Evolutionary conservation across 2,329 filamentous ascomycete genomes (phyloP).

Genomic region (Tolypocladium amazonense): DNA sequence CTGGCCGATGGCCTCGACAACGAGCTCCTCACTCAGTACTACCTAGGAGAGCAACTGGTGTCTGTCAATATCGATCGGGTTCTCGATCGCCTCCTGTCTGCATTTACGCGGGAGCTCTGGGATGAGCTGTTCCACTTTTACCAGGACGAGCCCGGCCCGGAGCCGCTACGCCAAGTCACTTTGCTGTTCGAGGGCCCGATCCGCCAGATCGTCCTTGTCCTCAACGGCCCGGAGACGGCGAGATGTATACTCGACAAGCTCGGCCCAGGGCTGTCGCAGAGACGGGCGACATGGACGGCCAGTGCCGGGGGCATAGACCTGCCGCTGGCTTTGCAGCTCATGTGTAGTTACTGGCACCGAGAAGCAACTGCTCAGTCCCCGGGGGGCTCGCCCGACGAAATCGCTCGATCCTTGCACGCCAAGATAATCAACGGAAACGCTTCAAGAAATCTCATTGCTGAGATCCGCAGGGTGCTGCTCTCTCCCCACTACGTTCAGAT

Average conservation of each 20-base stretch:
- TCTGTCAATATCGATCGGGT: slow-evolving; percentile 24
- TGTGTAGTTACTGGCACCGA: slow-evolving; percentile 24
- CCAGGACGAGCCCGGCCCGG: slow-evolving; percentile 12
- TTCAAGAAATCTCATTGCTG: slow-evolving; percentile 15
- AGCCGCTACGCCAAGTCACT: slow-evolving; percentile 18
- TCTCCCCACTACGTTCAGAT: slow-evolving; percentile 25
- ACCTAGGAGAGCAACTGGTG: slow-evolving; percentile 20
- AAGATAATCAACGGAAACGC: slow-evolving; percentile 18
- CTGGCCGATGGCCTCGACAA: slow-evolving; percentile 23
- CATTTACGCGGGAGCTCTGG: slow-evolving; percentile 22
- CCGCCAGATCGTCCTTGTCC: slow-evolving; percentile 24
- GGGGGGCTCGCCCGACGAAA: slow-evolving; percentile 21
- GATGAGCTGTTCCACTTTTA: slow-evolving; percentile 25
- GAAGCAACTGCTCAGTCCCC: slow-evolving; percentile 22
- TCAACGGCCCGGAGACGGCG: slow-evolving; percentile 24
- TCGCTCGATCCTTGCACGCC: slow-evolving; percentile 18
- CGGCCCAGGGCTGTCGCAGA: slow-evolving; percentile 21
- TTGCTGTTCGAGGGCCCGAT: slow-evolving; percentile 25
- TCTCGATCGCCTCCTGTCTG: slow-evolving; percentile 21
- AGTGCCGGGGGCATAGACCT: slow-evolving; percentile 21
- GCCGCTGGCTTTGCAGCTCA: slow-evolving; percentile 21
- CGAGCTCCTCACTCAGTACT: slow-evolving; percentile 26
- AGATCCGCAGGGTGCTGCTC: slow-evolving; percentile 17
- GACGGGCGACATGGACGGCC: slow-evolving; percentile 20
- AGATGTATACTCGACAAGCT: slow-evolving; percentile 23